Base-by-base conservation (phyloP, 2,329 filamentous ascomycete genomes). In the Claviceps sorghi region DNA sequence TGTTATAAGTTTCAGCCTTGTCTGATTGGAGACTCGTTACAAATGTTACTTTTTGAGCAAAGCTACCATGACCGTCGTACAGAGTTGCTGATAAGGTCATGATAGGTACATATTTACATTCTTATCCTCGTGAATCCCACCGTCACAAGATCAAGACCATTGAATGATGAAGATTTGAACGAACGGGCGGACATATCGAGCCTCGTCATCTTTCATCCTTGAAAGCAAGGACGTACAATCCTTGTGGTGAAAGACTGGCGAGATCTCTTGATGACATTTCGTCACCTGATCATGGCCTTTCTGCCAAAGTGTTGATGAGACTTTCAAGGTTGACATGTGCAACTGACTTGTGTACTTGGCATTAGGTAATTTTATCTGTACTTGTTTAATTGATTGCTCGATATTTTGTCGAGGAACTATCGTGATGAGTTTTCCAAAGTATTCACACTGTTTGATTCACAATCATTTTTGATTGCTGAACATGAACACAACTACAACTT, bases 161-260 rank as follows among this genome's bases (percentile, higher is more conserved):
- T 63, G 58, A 63, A 75, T 81, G 78, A 82, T 71, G 78, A 81
- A 76, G 69, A 69, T 68, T 80, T 81, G 78, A 80, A 81, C 78
- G 78, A 81, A 81, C 78, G 78, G 78, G 78, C 78, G 78, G 78
- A 80, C 78, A 81, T 78, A 78, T 71, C 68, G 76, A 79, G 75
- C 72, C 72, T 64, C 62, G 69, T 65, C 66, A 61, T 62, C 69
- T 65, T 63, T 66, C 70, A 63, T 69, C 68, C 66, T 65, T 62
- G 67, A 75, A 74, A 77, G 67, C 77, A 69, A 74, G 77, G 72
- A 41, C 73, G 76, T 80, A 81, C 77, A 82, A 78, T 69, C 75
- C 74, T 72, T 74, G 76, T 74, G 77, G 73, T 72, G 68, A 68
- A 62, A 67, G 69, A 64, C 60, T 60, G 61, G 64, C 62, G 67